Base-by-base conservation (phyloP, 371 early-diverging fungal genomes). In the Mortierella sp. region DNA sequence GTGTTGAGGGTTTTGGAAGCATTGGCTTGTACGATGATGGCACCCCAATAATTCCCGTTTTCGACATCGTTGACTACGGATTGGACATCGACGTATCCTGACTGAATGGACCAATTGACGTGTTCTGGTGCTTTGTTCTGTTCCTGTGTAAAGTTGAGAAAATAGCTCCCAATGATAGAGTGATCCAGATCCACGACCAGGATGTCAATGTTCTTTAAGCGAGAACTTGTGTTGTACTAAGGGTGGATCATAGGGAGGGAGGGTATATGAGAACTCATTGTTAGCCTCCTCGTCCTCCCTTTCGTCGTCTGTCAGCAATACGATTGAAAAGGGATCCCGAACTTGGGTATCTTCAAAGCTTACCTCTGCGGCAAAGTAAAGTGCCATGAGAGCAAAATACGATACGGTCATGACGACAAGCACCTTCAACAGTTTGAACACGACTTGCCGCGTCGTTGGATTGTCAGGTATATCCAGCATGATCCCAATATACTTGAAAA, bases 291-390 rank as follows among this genome's bases (percentile, higher is more conserved):
- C n/a, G n/a, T n/a, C n/a, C n/a, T n/a, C n/a, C n/a, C n/a, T n/a
- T n/a, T n/a, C n/a, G n/a, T n/a, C n/a, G n/a, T n/a, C n/a, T n/a
- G n/a, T n/a, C n/a, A n/a, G n/a, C n/a, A n/a, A n/a, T n/a, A n/a
- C n/a, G n/a, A n/a, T n/a, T n/a, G n/a, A n/a, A n/a, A n/a, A n/a
- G n/a, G n/a, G n/a, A n/a, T n/a, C n/a, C n/a, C n/a, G n/a, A n/a
- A n/a, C n/a, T n/a, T n/a, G n/a, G n/a, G n/a, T n/a, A n/a, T n/a
- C n/a, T n/a, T 7, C 10, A 16, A 47, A 23, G 38, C 51, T 69
- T 64, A 74, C 74, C 69, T 67, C 68, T 1, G 69, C 68, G 10
- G 68, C 64, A 53, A 68, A 74, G 31, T 68, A 74, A 16, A 74
- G 58, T 14, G 74, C 47, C 74, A 74, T 68, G 19, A 74, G 65